A percentile compares a stretch with the other conserved stretches of the same genome.
phyloP scores from a whole-genome alignment of 2,329 filamentous ascomycete species.

The Pseudohalonectria lignicola region DNA sequence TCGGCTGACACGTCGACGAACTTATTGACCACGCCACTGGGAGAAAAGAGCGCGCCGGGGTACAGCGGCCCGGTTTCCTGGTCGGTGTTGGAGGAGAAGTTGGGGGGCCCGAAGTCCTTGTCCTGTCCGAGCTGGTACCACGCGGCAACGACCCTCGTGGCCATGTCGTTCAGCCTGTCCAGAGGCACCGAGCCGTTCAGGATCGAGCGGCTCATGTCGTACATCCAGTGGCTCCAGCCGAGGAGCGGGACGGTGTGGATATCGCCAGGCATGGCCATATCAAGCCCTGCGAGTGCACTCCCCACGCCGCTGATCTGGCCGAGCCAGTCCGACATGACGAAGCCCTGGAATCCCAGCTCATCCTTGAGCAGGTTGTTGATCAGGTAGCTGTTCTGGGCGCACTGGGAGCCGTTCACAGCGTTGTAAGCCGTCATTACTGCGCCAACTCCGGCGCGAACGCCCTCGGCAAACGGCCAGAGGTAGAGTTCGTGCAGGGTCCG shows the following conservation, averaged over 20 bases:
- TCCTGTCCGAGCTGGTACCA: constrained; percentile 53
- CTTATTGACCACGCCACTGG: constrained; percentile 54
- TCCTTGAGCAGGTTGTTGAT: constrained; percentile 68
- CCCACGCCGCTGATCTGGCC: constrained; percentile 66
- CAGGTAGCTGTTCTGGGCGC: constrained; percentile 67
- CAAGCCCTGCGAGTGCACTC: constrained; percentile 62
- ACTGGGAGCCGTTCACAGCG: constrained; percentile 60
- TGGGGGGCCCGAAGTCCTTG: constrained; percentile 40
- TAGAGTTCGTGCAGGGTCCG: constrained; percentile 68
- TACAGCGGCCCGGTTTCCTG: constrained; percentile 44
- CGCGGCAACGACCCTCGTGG: constrained; percentile 43
- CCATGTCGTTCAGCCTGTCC: constrained; percentile 44
- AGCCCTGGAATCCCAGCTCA: constrained; percentile 73
- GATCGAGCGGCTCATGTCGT: constrained; percentile 40
- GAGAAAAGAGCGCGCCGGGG: constrained; percentile 46
- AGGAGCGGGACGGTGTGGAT: constrained; percentile 31
- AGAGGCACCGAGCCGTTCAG: constrained; percentile 47
- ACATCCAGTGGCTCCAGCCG: constrained; percentile 42
- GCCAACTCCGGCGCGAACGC: constrained; percentile 55
- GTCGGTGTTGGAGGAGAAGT: constrained; percentile 49
- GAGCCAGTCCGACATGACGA: constrained; percentile 73
- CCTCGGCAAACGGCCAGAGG: constrained; percentile 68
- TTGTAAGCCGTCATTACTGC: constrained; percentile 61
- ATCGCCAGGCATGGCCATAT: constrained; percentile 52
- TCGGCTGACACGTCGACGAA: constrained; percentile 52